phyloP scores from a whole-genome alignment of 305 asterid genomes.

The Fraxinus albicans region DNA sequence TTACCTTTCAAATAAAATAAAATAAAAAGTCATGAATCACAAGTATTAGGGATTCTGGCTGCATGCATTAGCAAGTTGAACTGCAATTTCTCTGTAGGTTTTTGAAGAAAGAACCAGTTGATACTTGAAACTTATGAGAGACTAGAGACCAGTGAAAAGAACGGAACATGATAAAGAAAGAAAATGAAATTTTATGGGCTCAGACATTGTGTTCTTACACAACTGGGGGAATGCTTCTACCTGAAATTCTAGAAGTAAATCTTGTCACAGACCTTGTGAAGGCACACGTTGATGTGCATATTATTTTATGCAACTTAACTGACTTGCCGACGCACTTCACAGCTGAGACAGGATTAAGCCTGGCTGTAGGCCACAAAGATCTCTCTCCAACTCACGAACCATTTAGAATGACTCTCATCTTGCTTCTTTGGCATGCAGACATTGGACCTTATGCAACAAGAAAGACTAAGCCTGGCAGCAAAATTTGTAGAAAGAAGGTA shows the following conservation, averaged over 20 bases:
- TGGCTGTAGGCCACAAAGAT: neutral
- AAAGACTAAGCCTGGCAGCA: conserved; percentile 48
- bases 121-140: neutral
- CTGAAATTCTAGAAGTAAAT: neutral
- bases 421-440: conserved; percentile 54
- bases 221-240: neutral
- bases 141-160: neutral
- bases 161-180: neutral
- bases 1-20: neutral
- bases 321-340: neutral
- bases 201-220: neutral
- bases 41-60: neutral
- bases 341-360: neutral
- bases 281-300: neutral
- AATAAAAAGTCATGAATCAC: neutral
- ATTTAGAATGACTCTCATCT: conserved; percentile 19
- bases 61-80: neutral
- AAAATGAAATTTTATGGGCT: neutral
- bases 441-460: conserved; percentile 75
- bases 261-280: neutral
- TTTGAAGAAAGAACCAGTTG: neutral
- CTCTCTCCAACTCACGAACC: neutral
- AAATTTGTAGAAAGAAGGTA: conserved; percentile 72
- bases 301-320: neutral
- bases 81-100: neutral